These are phyloP conservation scores for Anisodus acutangulus DNA, from an alignment of 257 asterid species.

Conservation along the genomic window DNA sequence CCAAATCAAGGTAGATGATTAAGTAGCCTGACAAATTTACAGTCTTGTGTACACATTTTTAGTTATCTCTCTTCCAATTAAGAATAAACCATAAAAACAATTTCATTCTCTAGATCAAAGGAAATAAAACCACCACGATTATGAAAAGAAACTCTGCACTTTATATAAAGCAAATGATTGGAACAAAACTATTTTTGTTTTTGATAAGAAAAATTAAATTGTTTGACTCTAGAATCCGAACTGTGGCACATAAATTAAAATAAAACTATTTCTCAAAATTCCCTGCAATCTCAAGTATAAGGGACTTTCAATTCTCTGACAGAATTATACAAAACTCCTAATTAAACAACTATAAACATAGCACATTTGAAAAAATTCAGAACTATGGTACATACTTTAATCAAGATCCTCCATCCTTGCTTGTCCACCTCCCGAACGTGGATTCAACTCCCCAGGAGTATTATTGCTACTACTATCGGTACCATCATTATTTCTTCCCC, in stretches of 20 bases:
- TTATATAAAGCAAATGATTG: neutral
- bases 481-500: neutral
- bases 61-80: neutral
- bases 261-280: neutral
- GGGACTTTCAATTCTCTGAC: neutral
- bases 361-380: neutral
- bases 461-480: neutral
- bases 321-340: neutral
- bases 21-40: too few relatives aligned
- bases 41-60: too few relatives aligned
- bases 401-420: neutral
- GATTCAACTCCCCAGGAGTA: neutral
- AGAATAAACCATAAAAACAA: too few relatives aligned
- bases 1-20: neutral
- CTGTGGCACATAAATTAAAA: too few relatives aligned
- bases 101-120: neutral
- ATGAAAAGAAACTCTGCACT: neutral
- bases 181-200: neutral
- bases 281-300: neutral
- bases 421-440: neutral
- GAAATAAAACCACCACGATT: neutral
- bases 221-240: too few relatives aligned
- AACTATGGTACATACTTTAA: constrained; percentile 1
- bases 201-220: too few relatives aligned
- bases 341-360: neutral